Percentiles rank a stretch among this genome's conserved stretches.
These are phyloP conservation scores for Iris macrosiphon DNA, from an alignment of 106 monocot species.

Conservation along the genomic window DNA sequence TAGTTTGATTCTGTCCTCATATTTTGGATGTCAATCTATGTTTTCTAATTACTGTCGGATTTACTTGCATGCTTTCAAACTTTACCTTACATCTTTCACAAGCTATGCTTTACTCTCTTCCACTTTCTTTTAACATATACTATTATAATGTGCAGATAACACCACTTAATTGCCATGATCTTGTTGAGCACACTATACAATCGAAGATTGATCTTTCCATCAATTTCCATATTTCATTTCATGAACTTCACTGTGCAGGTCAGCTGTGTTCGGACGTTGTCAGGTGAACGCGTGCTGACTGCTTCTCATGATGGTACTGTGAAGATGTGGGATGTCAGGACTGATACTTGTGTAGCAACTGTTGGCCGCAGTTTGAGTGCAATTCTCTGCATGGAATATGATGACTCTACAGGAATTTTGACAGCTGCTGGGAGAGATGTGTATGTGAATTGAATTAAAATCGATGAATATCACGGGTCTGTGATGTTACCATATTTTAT, in stretches of 20 bases:
- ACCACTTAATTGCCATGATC: too few relatives aligned
- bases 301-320: slow-evolving; percentile 97
- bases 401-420: slow-evolving; percentile 85
- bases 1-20: too few relatives aligned
- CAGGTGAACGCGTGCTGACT: slow-evolving; percentile 94
- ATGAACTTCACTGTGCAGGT: slow-evolving; percentile 40
- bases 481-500: background rate
- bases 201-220: background rate
- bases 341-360: slow-evolving; percentile 98
- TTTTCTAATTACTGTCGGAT: too few relatives aligned
- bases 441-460: slow-evolving; percentile 40
- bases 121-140: too few relatives aligned
- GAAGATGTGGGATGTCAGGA: slow-evolving; percentile 99
- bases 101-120: too few relatives aligned
- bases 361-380: slow-evolving; percentile 84
- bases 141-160: too few relatives aligned
- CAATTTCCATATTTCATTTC: background rate
- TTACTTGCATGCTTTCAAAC: too few relatives aligned
- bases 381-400: slow-evolving; percentile 97
- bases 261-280: slow-evolving; percentile 87
- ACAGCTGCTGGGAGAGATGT: slow-evolving; percentile 93
- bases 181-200: background rate
- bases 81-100: too few relatives aligned
- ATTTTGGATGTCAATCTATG: too few relatives aligned
- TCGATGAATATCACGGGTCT: background rate